phyloP scores from a whole-genome alignment of 2,329 filamentous ascomycete species.

The Hymenotorrendiella dingleyae region DNA sequence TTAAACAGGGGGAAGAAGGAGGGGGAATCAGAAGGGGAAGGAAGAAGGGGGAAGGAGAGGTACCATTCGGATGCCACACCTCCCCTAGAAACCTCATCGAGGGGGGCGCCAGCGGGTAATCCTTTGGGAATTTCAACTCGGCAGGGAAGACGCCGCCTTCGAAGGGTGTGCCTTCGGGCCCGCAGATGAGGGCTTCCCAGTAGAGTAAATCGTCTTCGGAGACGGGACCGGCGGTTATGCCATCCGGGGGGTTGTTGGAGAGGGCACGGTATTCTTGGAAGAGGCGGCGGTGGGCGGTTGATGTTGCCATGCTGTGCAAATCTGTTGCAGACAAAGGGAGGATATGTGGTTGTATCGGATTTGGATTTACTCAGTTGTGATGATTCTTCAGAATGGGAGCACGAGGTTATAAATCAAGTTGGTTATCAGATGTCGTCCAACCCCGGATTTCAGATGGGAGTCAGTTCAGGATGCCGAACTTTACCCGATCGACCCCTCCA shows the following conservation, averaged over 20 bases:
- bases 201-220: conserved; percentile 91
- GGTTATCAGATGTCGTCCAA: too few species aligned
- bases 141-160: conserved; percentile 94
- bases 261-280: conserved; percentile 95
- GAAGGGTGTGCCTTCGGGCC: conserved; percentile 91
- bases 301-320: conserved; percentile 50
- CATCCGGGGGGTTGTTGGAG: conserved; percentile 91
- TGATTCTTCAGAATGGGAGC: too few species aligned
- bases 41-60: conserved; percentile 17
- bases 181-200: conserved; percentile 96
- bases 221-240: conserved; percentile 90
- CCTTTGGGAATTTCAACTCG: conserved; percentile 88
- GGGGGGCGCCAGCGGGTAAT: conserved; percentile 94
- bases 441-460: too few species aligned
- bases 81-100: conserved; percentile 94
- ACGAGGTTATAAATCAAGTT: too few species aligned
- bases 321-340: too few species aligned
- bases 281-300: conserved; percentile 69
- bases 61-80: conserved; percentile 96
- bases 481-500: too few species aligned
- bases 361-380: too few species aligned
- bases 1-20: background rate
- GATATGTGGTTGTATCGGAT: too few species aligned
- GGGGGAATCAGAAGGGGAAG: background rate
- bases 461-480: too few species aligned